Conservation (phyloP, 2,329 filamentous ascomycete genomes). For the Biscogniauxia mediterranea region DNA sequence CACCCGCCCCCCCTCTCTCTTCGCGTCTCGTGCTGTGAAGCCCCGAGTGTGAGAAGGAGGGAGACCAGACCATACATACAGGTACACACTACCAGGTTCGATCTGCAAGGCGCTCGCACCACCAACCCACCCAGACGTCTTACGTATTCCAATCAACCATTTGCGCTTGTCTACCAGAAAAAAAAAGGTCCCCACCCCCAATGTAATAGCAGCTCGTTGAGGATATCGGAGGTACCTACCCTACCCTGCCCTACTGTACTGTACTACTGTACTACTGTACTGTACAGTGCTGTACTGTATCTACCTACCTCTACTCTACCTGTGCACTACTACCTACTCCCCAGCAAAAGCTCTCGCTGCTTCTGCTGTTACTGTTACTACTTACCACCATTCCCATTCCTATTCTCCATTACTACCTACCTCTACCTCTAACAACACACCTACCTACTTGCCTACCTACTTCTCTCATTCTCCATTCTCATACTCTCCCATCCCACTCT, state of each 20-base stretch:
- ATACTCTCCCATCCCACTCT: background rate
- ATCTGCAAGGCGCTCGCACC: conserved; percentile 20
- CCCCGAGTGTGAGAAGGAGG: conserved; percentile 2
- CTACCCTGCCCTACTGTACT: no score
- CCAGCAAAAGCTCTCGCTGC: no score
- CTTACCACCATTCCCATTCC: background rate
- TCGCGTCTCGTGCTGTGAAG: conserved; percentile 2
- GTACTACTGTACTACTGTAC: no score
- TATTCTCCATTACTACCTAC: no score
- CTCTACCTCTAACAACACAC: no score
- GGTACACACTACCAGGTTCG: conserved; percentile 10
- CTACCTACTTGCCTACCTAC: no score
- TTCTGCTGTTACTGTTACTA: no score
- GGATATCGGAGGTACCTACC: background rate
- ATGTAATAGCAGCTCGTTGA: background rate
- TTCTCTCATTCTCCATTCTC: no score
- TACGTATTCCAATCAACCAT: conserved; percentile 21
- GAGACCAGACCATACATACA: background rate
- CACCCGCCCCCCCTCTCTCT: background rate
- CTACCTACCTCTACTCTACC: no score
- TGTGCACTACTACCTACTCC: background rate
- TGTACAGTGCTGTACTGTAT: no score
- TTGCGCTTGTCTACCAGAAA: conserved; percentile 6
- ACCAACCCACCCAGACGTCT: conserved; percentile 15
- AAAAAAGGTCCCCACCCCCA: conserved; percentile 17